These are phyloP conservation scores for Azolla pinnata DNA, from an alignment of 75 land plant genomes.

Conservation along the genomic window DNA sequence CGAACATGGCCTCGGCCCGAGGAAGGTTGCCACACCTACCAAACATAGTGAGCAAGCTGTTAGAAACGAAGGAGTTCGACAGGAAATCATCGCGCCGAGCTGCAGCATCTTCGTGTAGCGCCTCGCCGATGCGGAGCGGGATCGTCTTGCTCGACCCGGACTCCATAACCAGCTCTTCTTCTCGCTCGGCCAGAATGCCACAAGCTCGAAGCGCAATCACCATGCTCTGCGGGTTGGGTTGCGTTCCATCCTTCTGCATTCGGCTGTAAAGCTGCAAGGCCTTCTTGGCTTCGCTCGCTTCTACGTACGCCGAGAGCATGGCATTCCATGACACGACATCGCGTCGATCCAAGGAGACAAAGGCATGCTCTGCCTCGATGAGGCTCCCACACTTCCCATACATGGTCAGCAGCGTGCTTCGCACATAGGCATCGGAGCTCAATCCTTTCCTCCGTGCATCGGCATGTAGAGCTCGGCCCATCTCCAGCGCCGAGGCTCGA, in stretches of 20 bases:
- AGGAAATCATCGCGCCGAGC: too few relatives aligned
- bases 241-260: neutral
- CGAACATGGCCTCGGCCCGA: slow-evolving; percentile 28
- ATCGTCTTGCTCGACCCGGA: neutral
- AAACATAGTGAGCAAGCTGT: neutral
- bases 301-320: neutral
- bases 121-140: neutral
- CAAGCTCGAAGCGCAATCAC: slow-evolving; percentile 3
- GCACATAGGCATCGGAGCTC: neutral
- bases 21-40: slow-evolving; percentile 13
- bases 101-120: slow-evolving; percentile 2
- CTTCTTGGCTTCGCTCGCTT: neutral
- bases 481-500: neutral
- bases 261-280: neutral
- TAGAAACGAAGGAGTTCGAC: neutral
- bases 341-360: neutral
- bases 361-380: neutral
- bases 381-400: neutral
- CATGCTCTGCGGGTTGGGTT: neutral
- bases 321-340: neutral
- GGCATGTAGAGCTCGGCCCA: neutral
- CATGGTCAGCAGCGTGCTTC: neutral
- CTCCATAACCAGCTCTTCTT: neutral
- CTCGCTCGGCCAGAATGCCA: neutral
- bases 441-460: neutral